Evolutionary conservation across 2,329 filamentous ascomycete species (phyloP), one percentile per base, ranked within the genome.

Genomic region (Anthostomella pinea): DNA sequence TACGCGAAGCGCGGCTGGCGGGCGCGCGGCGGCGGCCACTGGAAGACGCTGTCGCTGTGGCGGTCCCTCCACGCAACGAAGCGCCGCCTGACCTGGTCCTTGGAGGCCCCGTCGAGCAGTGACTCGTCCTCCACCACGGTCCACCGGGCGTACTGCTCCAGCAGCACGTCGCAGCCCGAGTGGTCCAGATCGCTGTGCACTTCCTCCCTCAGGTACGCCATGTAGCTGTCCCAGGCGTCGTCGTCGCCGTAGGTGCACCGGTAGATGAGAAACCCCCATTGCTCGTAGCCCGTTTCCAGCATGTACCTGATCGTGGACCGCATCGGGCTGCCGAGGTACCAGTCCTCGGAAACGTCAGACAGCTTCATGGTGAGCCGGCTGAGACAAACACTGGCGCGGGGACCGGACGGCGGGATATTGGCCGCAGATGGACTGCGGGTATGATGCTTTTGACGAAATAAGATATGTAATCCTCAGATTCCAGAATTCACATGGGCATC

Each of bases 191-290:
- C 3, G 5, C 10, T 2, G 34, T 37, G 27, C 9, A 31, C 28
- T 4, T 26, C 6, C 14, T 37, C 28, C 28, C 31, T 31, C 10
- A 37, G 27, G 13, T 4, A 2, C 28, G 15, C 14, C 28, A 37
- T 26, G 17, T 37, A 37, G 28, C 21, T 22, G 13, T 31, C 13
- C 34, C 28, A 37, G 4, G 28, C 34, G 8, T 14, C 34, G n/a
- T 37, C 28, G n/a, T 37, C 34, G 28, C 27, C 34, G 28, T 37
- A 37, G 6, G 34, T 31, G 22, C 34, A 31, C 8, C 28, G 34
- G 27, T 37, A 37, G 28, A 37, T 14, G 28, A 37, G 22, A 14
- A 37, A 37, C 3, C 34, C 34, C 34, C 27, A 37, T 6, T 21
- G 20, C 22, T 30, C 34, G 22, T 30, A 37, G 9, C 34, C 27